Base-by-base conservation (phyloP, 495 filamentous ascomycete genomes). In the Penicillium lagena region DNA sequence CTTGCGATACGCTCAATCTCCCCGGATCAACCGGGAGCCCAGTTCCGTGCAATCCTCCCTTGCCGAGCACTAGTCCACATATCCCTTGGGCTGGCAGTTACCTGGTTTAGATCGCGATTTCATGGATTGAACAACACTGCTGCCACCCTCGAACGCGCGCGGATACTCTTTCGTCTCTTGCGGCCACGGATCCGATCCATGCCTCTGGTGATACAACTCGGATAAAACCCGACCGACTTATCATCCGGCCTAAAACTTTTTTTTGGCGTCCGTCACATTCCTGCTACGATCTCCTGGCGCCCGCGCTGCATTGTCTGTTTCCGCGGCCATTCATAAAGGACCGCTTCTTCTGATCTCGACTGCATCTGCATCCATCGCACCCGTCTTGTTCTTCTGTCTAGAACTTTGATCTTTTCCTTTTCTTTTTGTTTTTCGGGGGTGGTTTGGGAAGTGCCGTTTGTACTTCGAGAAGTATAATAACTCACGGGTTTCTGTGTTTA, bases 11-110 rank as follows among this genome's bases (percentile, higher is more conserved):
- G 36, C 38, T 46, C 56, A 49, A 50, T 49, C 38, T 42, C 46
- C 39, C 54, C 64, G 65, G 65, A 67, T 60, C 55, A 52, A 60
- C 62, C 67, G 60, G 65, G 22, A 22, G 53, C 45, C 50, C 41
- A 62, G 40, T 69, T 64, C 65, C 67, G 67, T 51, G 55, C 60
- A 56, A 58, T 56, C 50, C 63, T 60, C 55, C 60, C 67, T 67
- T 67, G 61, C 65, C 63, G 63, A 43, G 46, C 51, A 22, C 22
- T 22, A 22, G 22, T 22, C 22, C 22, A 22, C 38, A 53, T 57
- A 56, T 59, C 53, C 54, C 56, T 60, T 56, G 22, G 22, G 22
- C 55, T 56, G 33, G 40, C 51, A 54, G 50, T 60, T 54, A 47
- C 48, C 47, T 52, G 61, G 53, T 60, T 64, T 51, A 53, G 56